Percentiles rank a stretch among this genome's conserved stretches.
These are phyloP conservation scores for Cicer bijugum DNA, from an alignment of 306 rosid species.

Conservation along the genomic window DNA sequence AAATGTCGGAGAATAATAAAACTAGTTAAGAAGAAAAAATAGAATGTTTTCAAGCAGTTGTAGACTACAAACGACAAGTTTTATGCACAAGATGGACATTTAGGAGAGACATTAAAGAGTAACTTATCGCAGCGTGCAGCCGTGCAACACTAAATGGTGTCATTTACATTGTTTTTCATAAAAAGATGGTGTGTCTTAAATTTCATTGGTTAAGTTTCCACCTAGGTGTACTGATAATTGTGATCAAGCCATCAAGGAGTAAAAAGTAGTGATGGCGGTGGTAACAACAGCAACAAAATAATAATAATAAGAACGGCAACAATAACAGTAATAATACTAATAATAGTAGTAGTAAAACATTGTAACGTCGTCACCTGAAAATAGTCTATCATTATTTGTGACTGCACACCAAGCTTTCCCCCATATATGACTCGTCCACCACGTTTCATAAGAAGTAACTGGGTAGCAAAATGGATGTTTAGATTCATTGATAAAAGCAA, in stretches of 20 bases:
- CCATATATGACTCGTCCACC: constrained; percentile 87
- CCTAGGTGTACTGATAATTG: not conserved
- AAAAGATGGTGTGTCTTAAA: not conserved
- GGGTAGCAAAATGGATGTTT: constrained; percentile 44
- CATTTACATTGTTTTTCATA: not conserved
- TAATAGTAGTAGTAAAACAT: not conserved
- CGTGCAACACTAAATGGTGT: not conserved
- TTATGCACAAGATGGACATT: not conserved
- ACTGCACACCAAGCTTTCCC: constrained; percentile 77
- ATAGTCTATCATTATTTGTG: constrained; percentile 73
- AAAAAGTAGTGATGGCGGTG: not conserved
- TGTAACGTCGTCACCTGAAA: constrained; percentile 64
- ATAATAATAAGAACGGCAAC: not conserved
- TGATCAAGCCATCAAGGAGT: not conserved
- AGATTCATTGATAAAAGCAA: constrained; percentile 35
- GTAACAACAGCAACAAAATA: not conserved
- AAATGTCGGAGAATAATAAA: not conserved
- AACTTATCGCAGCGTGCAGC: not conserved
- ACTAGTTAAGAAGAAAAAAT: constrained; percentile 1
- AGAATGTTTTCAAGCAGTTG: not conserved
- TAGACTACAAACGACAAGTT: constrained; percentile 11
- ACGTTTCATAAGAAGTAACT: constrained; percentile 94
- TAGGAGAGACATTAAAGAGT: not conserved
- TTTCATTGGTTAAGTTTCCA: constrained; percentile 12
- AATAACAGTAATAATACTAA: not conserved